phyloP scores from a whole-genome alignment of 228 moss, liverwort and hornwort genomes.

The Sphagnum magellanicum region DNA sequence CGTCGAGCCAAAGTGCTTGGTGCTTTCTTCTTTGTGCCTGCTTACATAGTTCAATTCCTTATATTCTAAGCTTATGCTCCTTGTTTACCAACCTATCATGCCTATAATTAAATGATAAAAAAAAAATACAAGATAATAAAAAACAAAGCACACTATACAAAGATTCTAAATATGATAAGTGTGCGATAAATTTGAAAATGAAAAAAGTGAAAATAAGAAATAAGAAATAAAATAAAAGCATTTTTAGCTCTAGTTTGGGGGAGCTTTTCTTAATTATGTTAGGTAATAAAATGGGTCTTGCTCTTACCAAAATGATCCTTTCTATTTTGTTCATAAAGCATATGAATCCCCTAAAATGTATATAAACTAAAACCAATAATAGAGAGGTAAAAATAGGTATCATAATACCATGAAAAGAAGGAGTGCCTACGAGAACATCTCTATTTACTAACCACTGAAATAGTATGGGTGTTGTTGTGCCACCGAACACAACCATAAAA shows the following conservation, averaged over 20 bases:
- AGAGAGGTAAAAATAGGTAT: constrained; percentile 7
- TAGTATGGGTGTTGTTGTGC: not conserved
- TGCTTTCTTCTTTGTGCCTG: not conserved
- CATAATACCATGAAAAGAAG: not conserved
- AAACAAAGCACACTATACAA: constrained; percentile 5
- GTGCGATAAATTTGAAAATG: constrained; percentile 14
- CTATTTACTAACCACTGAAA: constrained; percentile 1
- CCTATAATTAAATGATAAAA: constrained; percentile 2
- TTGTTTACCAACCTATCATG: constrained; percentile 7
- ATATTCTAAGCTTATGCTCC: constrained; percentile 1
- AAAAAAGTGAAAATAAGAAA: not conserved
- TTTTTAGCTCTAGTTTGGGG: constrained; percentile 1
- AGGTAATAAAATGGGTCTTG: constrained; percentile 4
- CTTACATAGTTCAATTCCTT: not conserved
- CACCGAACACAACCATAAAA: too few species aligned
- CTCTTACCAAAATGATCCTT: constrained; percentile 9
- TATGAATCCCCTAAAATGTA: constrained; percentile 3
- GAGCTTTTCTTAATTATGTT: not conserved
- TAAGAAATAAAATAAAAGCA: not conserved
- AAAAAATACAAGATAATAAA: not conserved
- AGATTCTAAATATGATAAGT: constrained; percentile 17
- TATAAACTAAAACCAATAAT: constrained; percentile 4
- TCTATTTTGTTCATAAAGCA: not conserved
- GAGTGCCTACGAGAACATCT: not conserved
- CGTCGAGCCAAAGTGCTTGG: constrained; percentile 2